Percentiles rank a stretch among this genome's conserved stretches.
Evolutionary conservation across 2,329 filamentous ascomycete species (phyloP).

Genomic region (Grosmannia huntii): DNA sequence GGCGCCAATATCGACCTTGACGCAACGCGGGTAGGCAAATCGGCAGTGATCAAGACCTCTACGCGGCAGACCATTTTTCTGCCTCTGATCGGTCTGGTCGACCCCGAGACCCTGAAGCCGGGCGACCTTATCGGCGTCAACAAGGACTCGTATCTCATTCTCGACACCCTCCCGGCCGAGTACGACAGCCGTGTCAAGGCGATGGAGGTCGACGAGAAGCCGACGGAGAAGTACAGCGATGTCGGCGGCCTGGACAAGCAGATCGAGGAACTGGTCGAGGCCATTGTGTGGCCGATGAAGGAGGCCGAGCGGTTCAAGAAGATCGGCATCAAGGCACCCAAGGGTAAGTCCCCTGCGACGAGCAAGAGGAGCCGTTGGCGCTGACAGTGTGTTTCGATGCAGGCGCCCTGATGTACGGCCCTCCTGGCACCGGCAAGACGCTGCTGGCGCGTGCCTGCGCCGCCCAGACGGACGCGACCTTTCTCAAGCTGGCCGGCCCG

Average conservation of each 20-base stretch:
- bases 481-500: slow-evolving; percentile 93
- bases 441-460: slow-evolving; percentile 90
- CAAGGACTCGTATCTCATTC: slow-evolving; percentile 95
- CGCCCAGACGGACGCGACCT: slow-evolving; percentile 94
- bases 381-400: slow-evolving; percentile 4
- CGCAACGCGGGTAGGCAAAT: slow-evolving; percentile 92
- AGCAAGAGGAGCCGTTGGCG: not conserved
- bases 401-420: slow-evolving; percentile 98
- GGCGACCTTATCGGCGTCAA: slow-evolving; percentile 96
- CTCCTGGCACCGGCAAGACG: slow-evolving; percentile 81
- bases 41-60: slow-evolving; percentile 97
- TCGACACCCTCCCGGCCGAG: slow-evolving; percentile 92
- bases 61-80: slow-evolving; percentile 98
- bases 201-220: slow-evolving; percentile 99
- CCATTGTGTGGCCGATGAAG: slow-evolving; percentile 99
- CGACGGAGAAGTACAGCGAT: slow-evolving; percentile 96
- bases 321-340: slow-evolving; percentile 98
- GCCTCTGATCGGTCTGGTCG: slow-evolving; percentile 90
- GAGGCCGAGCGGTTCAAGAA: slow-evolving; percentile 98
- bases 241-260: slow-evolving; percentile 97
- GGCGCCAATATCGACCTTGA: slow-evolving; percentile 98
- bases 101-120: slow-evolving; percentile 88
- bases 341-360: slow-evolving; percentile 44
- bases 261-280: slow-evolving; percentile 96
- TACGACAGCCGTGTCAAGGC: slow-evolving; percentile 99